Percentiles rank a stretch among this genome's conserved stretches.
These are phyloP conservation scores for Oryza nivara DNA, from an alignment of 176 grass and related monocot species.

Conservation along the genomic window DNA sequence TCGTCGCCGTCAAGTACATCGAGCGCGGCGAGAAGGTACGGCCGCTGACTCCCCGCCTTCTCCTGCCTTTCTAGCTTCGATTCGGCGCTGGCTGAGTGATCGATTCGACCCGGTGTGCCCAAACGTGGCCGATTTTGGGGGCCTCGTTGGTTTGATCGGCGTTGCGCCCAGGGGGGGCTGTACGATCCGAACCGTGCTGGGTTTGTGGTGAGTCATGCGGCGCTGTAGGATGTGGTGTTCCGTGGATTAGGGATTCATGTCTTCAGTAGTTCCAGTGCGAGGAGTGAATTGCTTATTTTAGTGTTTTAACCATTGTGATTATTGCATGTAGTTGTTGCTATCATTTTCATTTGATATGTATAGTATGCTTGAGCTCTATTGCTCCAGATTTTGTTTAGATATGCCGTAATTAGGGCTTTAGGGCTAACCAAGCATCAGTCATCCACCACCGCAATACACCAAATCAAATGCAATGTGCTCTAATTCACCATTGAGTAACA, in stretches of 20 bases:
- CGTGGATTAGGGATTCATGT: not conserved
- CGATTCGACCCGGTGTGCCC: slow-evolving; percentile 6
- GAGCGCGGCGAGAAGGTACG: slow-evolving; percentile 90
- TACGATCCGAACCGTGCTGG: slow-evolving; percentile 13
- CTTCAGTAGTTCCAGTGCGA: not conserved
- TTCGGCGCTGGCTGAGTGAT: slow-evolving; percentile 4
- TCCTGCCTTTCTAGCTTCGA: not conserved
- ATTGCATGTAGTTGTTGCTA: not conserved
- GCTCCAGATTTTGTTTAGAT: slow-evolving; percentile 21
- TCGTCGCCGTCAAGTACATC: slow-evolving; percentile 95
- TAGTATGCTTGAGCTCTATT: not conserved
- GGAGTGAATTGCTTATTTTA: slow-evolving; percentile 8
- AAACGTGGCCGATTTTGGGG: slow-evolving; percentile 3
- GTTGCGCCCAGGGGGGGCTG: not conserved
- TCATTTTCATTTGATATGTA: slow-evolving; percentile 23
- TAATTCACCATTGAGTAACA: not conserved
- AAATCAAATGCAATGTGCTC: not conserved
- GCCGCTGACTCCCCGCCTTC: not conserved
- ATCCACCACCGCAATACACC: not conserved
- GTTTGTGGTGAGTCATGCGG: slow-evolving; percentile 1
- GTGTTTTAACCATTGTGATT: slow-evolving; percentile 6
- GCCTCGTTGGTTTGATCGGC: slow-evolving; percentile 14
- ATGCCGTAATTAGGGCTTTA: slow-evolving; percentile 1
- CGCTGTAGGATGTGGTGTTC: not conserved
- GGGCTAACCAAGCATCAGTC: not conserved